These are phyloP conservation scores for Lepidium aucheri DNA, from an alignment of 345 rosid species.

Conservation along the genomic window DNA sequence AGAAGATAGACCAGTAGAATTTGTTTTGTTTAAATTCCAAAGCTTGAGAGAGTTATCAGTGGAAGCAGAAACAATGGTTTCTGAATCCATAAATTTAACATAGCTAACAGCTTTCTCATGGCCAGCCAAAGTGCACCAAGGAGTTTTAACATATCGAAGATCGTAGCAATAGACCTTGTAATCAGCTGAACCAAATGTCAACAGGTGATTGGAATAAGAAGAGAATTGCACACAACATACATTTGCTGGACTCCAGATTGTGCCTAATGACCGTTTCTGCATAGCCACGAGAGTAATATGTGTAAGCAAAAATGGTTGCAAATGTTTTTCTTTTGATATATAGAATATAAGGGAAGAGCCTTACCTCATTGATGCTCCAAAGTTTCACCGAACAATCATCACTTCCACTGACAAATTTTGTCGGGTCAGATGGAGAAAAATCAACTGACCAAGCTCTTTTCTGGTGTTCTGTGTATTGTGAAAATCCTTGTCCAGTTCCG, in stretches of 20 bases:
- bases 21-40: conserved; percentile 70
- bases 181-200: conserved; percentile 87
- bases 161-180: conserved; percentile 75
- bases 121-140: conserved; percentile 69
- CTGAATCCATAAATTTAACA: conserved; percentile 74
- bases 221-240: conserved; percentile 88
- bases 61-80: conserved; percentile 82
- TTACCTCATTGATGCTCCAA: conserved; percentile 79
- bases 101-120: conserved; percentile 88
- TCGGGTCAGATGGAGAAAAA: conserved; percentile 74
- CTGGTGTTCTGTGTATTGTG: conserved; percentile 62
- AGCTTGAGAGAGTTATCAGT: conserved; percentile 84
- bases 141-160: conserved; percentile 55
- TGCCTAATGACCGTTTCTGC: conserved; percentile 66
- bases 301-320: no score
- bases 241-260: conserved; percentile 69
- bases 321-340: neutral
- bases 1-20: conserved; percentile 37
- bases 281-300: neutral
- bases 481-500: conserved; percentile 62
- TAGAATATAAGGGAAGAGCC: conserved; percentile 9
- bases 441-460: conserved; percentile 96
- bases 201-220: conserved; percentile 47
- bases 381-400: conserved; percentile 86
- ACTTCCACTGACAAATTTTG: conserved; percentile 83